phyloP scores from a whole-genome alignment of 2,329 filamentous ascomycete species.

The Coleophoma cylindrospora region DNA sequence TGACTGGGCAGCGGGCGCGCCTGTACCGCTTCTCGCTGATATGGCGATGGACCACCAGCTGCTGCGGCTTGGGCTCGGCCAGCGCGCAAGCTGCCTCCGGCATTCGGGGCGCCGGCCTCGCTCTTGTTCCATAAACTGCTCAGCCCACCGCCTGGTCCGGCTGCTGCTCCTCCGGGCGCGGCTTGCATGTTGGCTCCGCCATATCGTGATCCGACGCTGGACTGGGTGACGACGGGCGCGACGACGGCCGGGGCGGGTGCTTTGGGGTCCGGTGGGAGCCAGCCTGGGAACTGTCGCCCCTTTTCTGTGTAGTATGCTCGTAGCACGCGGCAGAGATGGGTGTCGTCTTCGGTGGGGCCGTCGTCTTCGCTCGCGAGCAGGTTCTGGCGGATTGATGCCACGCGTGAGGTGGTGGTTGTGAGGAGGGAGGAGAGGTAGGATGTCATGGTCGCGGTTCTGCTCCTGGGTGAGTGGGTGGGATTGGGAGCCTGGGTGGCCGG shows the following conservation, averaged over 20 bases:
- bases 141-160: conserved; percentile 32
- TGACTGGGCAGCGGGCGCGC: conserved; percentile 67
- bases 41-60: not conserved
- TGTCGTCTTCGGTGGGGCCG: conserved; percentile 81
- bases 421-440: conserved; percentile 77
- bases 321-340: conserved; percentile 88
- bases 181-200: conserved; percentile 35
- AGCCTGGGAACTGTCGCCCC: conserved; percentile 71
- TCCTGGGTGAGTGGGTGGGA: conserved; percentile 1
- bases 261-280: conserved; percentile 90
- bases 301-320: conserved; percentile 92
- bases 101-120: conserved; percentile 12
- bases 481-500: no score
- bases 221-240: conserved; percentile 44
- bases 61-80: conserved; percentile 10
- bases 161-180: conserved; percentile 23
- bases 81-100: conserved; percentile 18
- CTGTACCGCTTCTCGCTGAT: conserved; percentile 21
- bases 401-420: conserved; percentile 59
- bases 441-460: conserved; percentile 48
- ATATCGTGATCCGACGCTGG: conserved; percentile 48
- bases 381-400: conserved; percentile 57
- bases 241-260: conserved; percentile 39
- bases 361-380: conserved; percentile 66
- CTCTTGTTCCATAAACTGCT: conserved; percentile 53